A percentile compares a stretch with the other conserved stretches of the same genome.
phyloP scores from a whole-genome alignment of 768 basidiomycete species.

The Xerocomus spinulosus region DNA sequence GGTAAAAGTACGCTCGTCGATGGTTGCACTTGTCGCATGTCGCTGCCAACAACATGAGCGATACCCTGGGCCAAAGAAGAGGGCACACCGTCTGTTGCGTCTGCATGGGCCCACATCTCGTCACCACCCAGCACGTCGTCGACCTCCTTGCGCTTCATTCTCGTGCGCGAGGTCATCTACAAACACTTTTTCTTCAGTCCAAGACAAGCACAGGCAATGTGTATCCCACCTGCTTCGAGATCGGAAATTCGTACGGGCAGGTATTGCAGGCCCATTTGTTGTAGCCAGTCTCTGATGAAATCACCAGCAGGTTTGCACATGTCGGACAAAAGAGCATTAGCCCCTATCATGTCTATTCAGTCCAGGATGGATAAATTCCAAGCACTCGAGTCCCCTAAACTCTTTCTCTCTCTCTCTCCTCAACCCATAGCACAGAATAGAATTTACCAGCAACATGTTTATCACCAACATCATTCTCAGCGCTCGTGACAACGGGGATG shows the following conservation, averaged over 20 bases:
- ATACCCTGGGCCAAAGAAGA: background rate
- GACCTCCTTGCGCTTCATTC: conserved; percentile 81
- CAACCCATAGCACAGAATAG: too few species aligned
- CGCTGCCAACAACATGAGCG: conserved; percentile 31
- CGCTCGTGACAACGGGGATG: background rate
- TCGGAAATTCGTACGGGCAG: conserved; percentile 85
- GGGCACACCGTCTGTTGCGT: conserved; percentile 68
- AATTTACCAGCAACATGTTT: conserved; percentile 1
- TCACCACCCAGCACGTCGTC: conserved; percentile 96
- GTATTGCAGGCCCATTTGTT: conserved; percentile 94
- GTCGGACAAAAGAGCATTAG: conserved; percentile 91
- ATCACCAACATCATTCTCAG: background rate
- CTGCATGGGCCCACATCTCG: conserved; percentile 91
- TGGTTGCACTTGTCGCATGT: conserved; percentile 78
- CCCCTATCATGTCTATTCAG: background rate
- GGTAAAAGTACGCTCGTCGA: conserved; percentile 86
- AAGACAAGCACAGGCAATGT: too few species aligned
- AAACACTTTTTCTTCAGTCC: too few species aligned
- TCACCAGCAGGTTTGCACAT: conserved; percentile 82
- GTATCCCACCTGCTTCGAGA: conserved; percentile 24
- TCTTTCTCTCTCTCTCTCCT: too few species aligned
- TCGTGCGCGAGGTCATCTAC: conserved; percentile 88
- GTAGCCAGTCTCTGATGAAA: conserved; percentile 71
- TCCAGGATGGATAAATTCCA: background rate
- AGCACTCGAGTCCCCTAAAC: too few species aligned